A percentile compares a stretch with the other conserved stretches of the same genome.
Evolutionary conservation across 257 asterid species (phyloP).

Genomic region (Schizonepeta tenuifolia): DNA sequence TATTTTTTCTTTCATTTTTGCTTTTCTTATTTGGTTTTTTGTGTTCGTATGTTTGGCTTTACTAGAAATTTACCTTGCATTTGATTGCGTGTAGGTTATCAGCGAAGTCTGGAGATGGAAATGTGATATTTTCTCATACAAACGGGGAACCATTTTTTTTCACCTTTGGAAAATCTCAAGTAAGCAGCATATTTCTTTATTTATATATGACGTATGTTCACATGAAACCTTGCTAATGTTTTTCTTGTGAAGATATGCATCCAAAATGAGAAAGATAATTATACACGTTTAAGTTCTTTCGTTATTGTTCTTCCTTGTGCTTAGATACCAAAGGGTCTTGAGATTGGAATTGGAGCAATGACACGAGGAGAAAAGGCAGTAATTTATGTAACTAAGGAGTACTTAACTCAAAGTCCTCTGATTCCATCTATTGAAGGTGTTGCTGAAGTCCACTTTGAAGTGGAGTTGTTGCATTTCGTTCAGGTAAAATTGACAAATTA

Average conservation of each 20-base stretch:
- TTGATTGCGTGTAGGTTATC: constrained; percentile 61
- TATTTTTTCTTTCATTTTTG: background rate
- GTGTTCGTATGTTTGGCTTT: background rate
- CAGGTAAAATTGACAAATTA: constrained; percentile 57
- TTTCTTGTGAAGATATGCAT: background rate
- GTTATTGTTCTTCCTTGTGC: constrained; percentile 27
- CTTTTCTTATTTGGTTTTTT: background rate
- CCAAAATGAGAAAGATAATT: constrained; percentile 13
- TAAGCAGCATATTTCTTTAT: constrained; percentile 28
- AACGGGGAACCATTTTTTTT: constrained; percentile 77
- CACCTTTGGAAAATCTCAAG: constrained; percentile 95
- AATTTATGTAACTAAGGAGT: constrained; percentile 66
- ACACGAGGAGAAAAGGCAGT: constrained; percentile 85
- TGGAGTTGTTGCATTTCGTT: constrained; percentile 83
- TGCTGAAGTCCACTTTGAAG: constrained; percentile 86
- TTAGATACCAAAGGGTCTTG: constrained; percentile 94
- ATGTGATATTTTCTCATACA: constrained; percentile 56
- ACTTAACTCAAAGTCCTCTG: constrained; percentile 60
- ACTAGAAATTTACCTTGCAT: background rate
- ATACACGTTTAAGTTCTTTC: background rate
- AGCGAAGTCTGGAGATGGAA: constrained; percentile 81
- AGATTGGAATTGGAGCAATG: constrained; percentile 95
- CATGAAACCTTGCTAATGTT: background rate
- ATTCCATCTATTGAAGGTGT: constrained; percentile 61
- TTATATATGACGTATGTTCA: background rate